phyloP scores from a whole-genome alignment of 2,329 filamentous ascomycete genomes.

The Colletotrichum sp. region DNA sequence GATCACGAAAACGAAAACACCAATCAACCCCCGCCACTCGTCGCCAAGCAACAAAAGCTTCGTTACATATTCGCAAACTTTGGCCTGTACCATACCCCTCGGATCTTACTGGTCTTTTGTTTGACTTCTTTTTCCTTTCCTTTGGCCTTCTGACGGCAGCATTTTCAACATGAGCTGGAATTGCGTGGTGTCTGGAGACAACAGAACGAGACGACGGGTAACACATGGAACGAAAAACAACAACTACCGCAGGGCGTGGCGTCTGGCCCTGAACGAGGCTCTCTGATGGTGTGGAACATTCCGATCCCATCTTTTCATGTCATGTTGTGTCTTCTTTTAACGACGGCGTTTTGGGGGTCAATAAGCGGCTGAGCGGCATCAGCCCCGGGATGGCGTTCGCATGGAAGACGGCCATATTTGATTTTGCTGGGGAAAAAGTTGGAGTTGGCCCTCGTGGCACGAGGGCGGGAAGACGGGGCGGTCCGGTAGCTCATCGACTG shows the following conservation, averaged over 20 bases:
- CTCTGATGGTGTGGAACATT: background rate
- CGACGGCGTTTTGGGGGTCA: slow-evolving; percentile 15
- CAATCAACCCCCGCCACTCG: slow-evolving; percentile 10
- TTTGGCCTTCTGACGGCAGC: slow-evolving; percentile 16
- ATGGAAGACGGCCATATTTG: slow-evolving; percentile 18
- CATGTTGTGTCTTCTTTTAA: slow-evolving; percentile 12
- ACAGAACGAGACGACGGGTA: slow-evolving; percentile 13
- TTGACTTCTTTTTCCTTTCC: slow-evolving; percentile 20
- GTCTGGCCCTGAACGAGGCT: background rate
- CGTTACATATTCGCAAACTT: slow-evolving; percentile 21
- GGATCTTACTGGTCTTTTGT: slow-evolving; percentile 20
- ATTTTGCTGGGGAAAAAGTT: slow-evolving; percentile 16
- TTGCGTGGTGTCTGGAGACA: slow-evolving; percentile 9
- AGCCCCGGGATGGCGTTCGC: slow-evolving; percentile 17
- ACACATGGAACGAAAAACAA: background rate
- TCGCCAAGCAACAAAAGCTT: slow-evolving; percentile 14
- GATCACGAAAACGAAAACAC: slow-evolving; percentile 16
- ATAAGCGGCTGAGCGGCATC: slow-evolving; percentile 19
- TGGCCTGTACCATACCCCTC: slow-evolving; percentile 20
- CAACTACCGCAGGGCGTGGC: background rate
- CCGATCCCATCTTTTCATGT: slow-evolving; percentile 18
- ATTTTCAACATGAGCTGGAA: slow-evolving; percentile 11
- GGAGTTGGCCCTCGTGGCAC: slow-evolving; percentile 5
- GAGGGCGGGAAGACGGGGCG: background rate
- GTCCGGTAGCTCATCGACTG: slow-evolving; percentile 18